Evolutionary conservation across 2,329 filamentous ascomycete species (phyloP).

Genomic region (Diatrype stigma): DNA sequence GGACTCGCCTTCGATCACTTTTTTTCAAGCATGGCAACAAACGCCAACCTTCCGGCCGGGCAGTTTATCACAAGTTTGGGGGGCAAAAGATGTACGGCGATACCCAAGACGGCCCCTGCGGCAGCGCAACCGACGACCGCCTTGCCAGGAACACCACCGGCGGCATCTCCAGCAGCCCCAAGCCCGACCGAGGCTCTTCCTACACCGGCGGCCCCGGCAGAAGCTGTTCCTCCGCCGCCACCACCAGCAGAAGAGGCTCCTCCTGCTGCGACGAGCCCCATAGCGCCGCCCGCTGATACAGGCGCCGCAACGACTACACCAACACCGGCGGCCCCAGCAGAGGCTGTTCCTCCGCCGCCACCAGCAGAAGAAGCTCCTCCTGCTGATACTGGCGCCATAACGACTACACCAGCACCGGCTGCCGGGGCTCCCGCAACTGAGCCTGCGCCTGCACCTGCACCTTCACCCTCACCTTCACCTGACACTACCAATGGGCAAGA

Average conservation of each 20-base stretch:
- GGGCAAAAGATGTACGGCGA: constrained; percentile 50
- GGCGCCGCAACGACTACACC: constrained; percentile 12
- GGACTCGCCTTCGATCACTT: constrained; percentile 35
- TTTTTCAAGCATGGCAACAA: constrained; percentile 37
- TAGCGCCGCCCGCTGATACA: constrained; percentile 20
- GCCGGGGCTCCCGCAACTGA: background rate
- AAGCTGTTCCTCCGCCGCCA: constrained; percentile 6
- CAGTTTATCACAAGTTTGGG: constrained; percentile 46
- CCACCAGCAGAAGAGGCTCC: constrained; percentile 17
- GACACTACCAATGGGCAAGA: background rate
- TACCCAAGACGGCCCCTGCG: constrained; percentile 34
- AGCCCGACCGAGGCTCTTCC: constrained; percentile 6
- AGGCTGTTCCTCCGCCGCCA: too few relatives aligned
- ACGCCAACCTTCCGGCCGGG: constrained; percentile 39
- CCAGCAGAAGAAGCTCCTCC: too few relatives aligned
- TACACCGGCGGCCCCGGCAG: constrained; percentile 4
- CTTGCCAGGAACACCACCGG: constrained; percentile 12
- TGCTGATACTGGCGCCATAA: constrained; percentile 14
- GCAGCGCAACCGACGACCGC: constrained; percentile 11
- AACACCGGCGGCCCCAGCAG: constrained; percentile 3
- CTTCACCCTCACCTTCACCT: background rate
- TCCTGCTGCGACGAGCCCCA: constrained; percentile 34
- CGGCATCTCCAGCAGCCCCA: constrained; percentile 1
- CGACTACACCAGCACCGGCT: constrained; percentile 10
- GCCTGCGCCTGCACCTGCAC: too few relatives aligned